Percentiles rank a stretch among this genome's conserved stretches.
Conservation (phyloP, 140 eudicot genomes). For the Anethum foeniculum region DNA sequence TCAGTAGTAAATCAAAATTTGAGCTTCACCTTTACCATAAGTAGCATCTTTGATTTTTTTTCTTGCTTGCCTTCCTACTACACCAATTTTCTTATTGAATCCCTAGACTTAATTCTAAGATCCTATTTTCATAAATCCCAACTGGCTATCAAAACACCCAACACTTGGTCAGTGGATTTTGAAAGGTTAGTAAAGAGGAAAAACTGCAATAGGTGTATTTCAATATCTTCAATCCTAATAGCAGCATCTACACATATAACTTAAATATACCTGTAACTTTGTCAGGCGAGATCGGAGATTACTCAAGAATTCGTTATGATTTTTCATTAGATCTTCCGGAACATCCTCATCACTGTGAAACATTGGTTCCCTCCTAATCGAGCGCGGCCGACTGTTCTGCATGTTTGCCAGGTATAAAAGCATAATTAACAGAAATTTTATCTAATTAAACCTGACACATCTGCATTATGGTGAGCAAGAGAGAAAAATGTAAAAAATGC, state of each 20-base stretch:
- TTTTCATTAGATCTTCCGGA: conserved; percentile 51
- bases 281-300: conserved; percentile 72
- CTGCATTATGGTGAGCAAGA: background rate
- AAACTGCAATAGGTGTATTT: background rate
- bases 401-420: conserved; percentile 16
- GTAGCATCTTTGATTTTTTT: too few relatives aligned
- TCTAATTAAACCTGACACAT: background rate
- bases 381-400: conserved; percentile 47
- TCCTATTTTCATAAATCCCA: too few relatives aligned
- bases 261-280: conserved; percentile 68
- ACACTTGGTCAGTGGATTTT: too few relatives aligned
- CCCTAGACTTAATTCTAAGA: too few relatives aligned
- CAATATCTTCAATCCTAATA: background rate
- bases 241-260: background rate
- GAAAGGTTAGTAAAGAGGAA: background rate
- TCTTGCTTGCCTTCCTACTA: too few relatives aligned
- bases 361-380: conserved; percentile 27
- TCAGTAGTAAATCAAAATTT: too few relatives aligned
- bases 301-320: conserved; percentile 58
- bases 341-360: conserved; percentile 33
- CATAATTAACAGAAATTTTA: background rate
- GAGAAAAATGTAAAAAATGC: background rate
- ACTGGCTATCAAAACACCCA: too few relatives aligned
- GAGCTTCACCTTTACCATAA: too few relatives aligned
- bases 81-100: too few relatives aligned